Evolutionary conservation across 768 basidiomycete genomes (phyloP).

Genomic region (Lepiota venenata): DNA sequence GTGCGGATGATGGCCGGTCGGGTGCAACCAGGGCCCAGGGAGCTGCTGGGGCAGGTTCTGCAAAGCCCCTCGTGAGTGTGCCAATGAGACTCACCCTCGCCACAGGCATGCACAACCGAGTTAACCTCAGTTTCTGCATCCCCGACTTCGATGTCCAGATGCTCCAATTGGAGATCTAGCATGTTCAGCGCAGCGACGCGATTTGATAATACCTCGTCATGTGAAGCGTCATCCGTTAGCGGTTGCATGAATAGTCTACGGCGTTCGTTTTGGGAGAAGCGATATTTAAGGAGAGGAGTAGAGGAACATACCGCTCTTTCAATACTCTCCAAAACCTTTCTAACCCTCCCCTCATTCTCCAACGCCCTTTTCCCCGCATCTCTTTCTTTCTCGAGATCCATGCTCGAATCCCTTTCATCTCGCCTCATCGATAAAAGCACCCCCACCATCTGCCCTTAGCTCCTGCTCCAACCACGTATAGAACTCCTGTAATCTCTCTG

Average conservation of each 20-base stretch:
- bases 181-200: slow-evolving; percentile 90
- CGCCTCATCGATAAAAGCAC: slow-evolving; percentile 25
- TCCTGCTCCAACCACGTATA: slow-evolving; percentile 66
- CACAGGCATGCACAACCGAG: slow-evolving; percentile 66
- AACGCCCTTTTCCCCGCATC: slow-evolving; percentile 32
- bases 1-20: no score
- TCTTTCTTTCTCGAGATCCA: slow-evolving; percentile 26
- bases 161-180: slow-evolving; percentile 83
- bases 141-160: slow-evolving; percentile 84
- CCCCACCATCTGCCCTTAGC: slow-evolving; percentile 39
- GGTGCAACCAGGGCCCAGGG: no score
- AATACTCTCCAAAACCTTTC: slow-evolving; percentile 64
- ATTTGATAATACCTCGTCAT: slow-evolving; percentile 87
- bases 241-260: slow-evolving; percentile 73
- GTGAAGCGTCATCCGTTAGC: slow-evolving; percentile 66
- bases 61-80: no score
- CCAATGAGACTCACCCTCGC: slow-evolving; percentile 64
- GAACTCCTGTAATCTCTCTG: slow-evolving; percentile 66
- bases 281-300: background rate
- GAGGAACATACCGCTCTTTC: slow-evolving; percentile 61
- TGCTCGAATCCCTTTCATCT: slow-evolving; percentile 16
- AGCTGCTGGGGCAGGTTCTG: no score
- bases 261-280: background rate
- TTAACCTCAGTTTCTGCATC: slow-evolving; percentile 49
- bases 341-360: slow-evolving; percentile 44